Evolutionary conservation across 768 basidiomycete species (phyloP), one percentile per base, ranked within the genome.

Genomic region (Calvatia gigantea): DNA sequence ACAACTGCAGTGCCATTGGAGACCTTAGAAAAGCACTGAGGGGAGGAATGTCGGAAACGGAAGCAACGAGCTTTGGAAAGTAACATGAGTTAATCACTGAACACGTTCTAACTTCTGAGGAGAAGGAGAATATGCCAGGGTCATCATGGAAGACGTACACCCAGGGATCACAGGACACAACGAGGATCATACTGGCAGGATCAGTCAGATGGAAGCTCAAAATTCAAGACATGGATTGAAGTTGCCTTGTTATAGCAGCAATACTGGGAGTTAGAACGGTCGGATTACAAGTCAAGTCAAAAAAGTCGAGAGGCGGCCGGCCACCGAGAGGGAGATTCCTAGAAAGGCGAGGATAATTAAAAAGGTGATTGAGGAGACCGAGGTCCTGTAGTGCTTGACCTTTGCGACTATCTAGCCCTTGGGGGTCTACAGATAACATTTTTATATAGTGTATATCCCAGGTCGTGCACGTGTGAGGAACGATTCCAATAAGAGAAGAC

Each of bases 1-100:
- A 94, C 81, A 0, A 79, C 85, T 2, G 79, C 67, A 9, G 84
- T 75, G 0, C 87, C 91, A 62, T 99, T 96, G 55, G 94, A 88
- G 3, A 96, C 83, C 68, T 97, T 89, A 75, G 86, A 23, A 89
- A 72, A 6, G 86, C 83, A 4, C 95, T 83, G 6, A 90, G 73
- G 0, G 91, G 90, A 12, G 94, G 66, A 52, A 94, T 85, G 2
- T 75, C 70, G 0, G 90, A 85, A 11, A 91, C 86, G 6, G 86
- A 69, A 1, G 55, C 44, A 12, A 88, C 81, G 2, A 83, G 80
- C 68, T 81, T 85, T 73, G 67, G 33, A 15, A 56, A 45, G 21
- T 23, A n/a, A 38, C 50, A 32, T n/a, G 51, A n/a, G 58, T 37
- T 29, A 35, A 11, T 15, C 15, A 4, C 47, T 42, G 41, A 19